Base-by-base conservation (phyloP, 2,329 filamentous ascomycete genomes). In the Trichoderma oligosporum region DNA sequence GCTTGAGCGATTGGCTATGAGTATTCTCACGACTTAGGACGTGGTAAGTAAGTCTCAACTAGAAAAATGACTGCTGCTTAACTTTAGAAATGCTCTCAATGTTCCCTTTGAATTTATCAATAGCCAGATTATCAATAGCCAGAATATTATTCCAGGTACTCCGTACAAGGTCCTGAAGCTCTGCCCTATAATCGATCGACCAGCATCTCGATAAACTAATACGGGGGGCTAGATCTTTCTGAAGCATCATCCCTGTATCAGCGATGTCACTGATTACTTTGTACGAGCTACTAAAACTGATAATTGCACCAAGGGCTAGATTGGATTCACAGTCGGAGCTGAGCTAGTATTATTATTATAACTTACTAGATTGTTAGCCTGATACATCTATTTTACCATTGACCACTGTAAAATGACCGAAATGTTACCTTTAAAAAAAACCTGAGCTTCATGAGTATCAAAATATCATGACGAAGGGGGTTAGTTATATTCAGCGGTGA, bases 151-250 rank as follows among this genome's bases (percentile, higher is more conserved):
- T 33, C 36, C 18, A 41, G 20, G 25, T 12, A 18, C 8, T 22
- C n/a, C 9, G 11, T 14, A 25, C 41, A 11, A n/a, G 22, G 5
- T 3, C 12, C 39, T 27, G 22, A n/a, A n/a, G 41, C 20, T 41
- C 38, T 20, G 38, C 12, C 22, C 38, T 6, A 44, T 7, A 16
- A 20, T 33, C 18, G 47, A 54, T 54, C 49, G 49, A 14, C 39
- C 49, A 54, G 49, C 29, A 54, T 54, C 49, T 44, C 20, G 39
- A 36, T 54, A 36, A 20, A 16, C 29, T 53, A 33, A 27, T n/a
- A n/a, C n/a, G n/a, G 18, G 27, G 38, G 38, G 36, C 48, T 54
- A 44, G 44, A n/a, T 27, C 49, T 36, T 27, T 54, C 39, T 16
- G 36, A 44, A 44, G 14, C 49, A 20, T 16, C 29, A 44, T n/a